Conservation (phyloP, 2,329 filamentous ascomycete genomes). For the Hypoxylon sp. region DNA sequence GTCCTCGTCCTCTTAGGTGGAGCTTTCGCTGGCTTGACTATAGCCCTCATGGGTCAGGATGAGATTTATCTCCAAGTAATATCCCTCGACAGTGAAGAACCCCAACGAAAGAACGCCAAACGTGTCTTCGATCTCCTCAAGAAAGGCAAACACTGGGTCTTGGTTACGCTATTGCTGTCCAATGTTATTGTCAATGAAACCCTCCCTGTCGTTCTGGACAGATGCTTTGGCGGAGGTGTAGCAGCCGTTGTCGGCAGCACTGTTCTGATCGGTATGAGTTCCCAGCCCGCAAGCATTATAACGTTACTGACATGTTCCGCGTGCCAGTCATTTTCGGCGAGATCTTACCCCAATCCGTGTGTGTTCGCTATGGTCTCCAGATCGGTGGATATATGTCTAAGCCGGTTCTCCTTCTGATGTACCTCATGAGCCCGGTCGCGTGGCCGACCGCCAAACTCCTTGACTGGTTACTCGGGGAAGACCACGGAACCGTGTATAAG, state of each 20-base stretch:
- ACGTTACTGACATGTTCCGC: constrained; percentile 40
- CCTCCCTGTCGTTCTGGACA: constrained; percentile 91
- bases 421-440: constrained; percentile 86
- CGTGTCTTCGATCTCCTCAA: constrained; percentile 84
- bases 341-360: constrained; percentile 94
- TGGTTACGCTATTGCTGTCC: constrained; percentile 91
- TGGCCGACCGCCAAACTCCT: constrained; percentile 97
- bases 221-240: constrained; percentile 93
- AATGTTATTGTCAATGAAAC: constrained; percentile 99
- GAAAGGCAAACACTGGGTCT: constrained; percentile 96
- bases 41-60: constrained; percentile 82
- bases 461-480: constrained; percentile 91
- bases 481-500: constrained; percentile 97
- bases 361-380: constrained; percentile 92
- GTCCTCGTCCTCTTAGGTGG: constrained; percentile 88
- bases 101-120: constrained; percentile 87
- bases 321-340: constrained; percentile 93
- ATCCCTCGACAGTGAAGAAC: constrained; percentile 82
- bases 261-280: constrained; percentile 82
- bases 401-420: constrained; percentile 90
- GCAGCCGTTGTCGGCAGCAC: constrained; percentile 95
- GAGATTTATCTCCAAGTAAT: constrained; percentile 98
- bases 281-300: neutral
- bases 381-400: constrained; percentile 96
- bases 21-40: constrained; percentile 93